Base-by-base conservation (phyloP, 2,329 filamentous ascomycete species). In the Ophiostoma sp. region DNA sequence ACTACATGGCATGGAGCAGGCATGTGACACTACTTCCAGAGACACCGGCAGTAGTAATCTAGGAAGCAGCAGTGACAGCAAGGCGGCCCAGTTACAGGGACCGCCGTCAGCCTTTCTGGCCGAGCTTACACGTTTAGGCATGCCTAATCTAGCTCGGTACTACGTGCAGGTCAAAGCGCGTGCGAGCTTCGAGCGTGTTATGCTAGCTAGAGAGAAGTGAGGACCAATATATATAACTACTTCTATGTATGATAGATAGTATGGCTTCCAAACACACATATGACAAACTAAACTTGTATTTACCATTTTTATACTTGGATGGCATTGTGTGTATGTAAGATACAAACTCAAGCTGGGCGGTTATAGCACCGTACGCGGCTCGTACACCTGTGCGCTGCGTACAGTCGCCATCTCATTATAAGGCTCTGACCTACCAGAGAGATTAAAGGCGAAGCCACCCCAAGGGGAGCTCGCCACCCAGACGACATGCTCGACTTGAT, bases 381-480 rank as follows among this genome's bases (percentile, higher is more conserved):
- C 27, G 27, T 27, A 27, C 27, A 27, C 27, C 27, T 27, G 27
- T 27, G 27, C 27, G 27, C 27, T 27, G 27, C 27, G 27, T 27
- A 27, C 27, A 27, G 27, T 27, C 27, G 27, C 1, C 27, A 27
- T 27, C 27, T 27, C 27, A 27, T 27, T 27, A 27, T 27, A 27
- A 27, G 27, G 27, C 58, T n/a, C 38, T 18, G 58, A 8, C 4
- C 40, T 44, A 5, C 40, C 36, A 9, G 38, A 41, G 16, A 63
- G 40, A n/a, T 16, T 40, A 44, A 72, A 72, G 3, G 44, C 42
- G 16, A 85, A 84, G 5, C 74, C 74, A 69, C 84, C 84, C 82
- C 83, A 86, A 44, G 76, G 75, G 36, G 82, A 85, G 49, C 72
- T 75, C 14, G 79, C 83, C 40, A 76, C 73, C 84, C 83, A 86